Evolutionary conservation across 78 protist species (phyloP).

Genomic region (Chrysochromulina parva): DNA sequence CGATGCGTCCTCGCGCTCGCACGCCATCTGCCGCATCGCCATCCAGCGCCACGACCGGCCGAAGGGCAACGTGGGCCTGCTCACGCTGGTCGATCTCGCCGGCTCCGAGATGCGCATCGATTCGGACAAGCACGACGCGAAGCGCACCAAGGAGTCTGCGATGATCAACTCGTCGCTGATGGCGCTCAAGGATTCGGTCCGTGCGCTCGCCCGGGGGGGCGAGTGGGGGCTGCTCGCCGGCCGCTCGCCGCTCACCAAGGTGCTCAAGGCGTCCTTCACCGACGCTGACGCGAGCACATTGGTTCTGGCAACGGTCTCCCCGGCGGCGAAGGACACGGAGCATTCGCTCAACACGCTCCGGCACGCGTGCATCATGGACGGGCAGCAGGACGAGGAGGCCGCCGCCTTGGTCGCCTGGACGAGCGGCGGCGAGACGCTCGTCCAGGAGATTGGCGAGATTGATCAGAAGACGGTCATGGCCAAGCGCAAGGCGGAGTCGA

Average conservation of each 20-base stretch:
- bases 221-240: background rate
- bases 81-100: conserved; percentile 54
- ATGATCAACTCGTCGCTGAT: conserved; percentile 46
- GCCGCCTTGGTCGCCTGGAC: background rate
- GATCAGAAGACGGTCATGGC: background rate
- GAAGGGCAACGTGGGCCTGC: background rate
- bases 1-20: conserved; percentile 46
- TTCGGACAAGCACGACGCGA: conserved; percentile 40
- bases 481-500: background rate
- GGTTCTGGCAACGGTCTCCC: conserved; percentile 34
- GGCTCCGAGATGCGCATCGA: conserved; percentile 57
- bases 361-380: conserved; percentile 15
- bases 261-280: conserved; percentile 1
- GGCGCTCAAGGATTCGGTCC: conserved; percentile 38
- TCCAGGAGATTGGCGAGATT: background rate
- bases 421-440: background rate
- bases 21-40: conserved; percentile 33
- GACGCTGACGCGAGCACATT: background rate
- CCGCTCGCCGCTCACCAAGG: conserved; percentile 28
- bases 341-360: conserved; percentile 50
- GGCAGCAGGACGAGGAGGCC: no score
- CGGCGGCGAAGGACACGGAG: conserved; percentile 47
- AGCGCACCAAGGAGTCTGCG: conserved; percentile 12
- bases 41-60: background rate
- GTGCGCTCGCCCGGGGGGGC: background rate